These are phyloP conservation scores for Linum tenue DNA, from an alignment of 345 rosid genomes.

Conservation along the genomic window DNA sequence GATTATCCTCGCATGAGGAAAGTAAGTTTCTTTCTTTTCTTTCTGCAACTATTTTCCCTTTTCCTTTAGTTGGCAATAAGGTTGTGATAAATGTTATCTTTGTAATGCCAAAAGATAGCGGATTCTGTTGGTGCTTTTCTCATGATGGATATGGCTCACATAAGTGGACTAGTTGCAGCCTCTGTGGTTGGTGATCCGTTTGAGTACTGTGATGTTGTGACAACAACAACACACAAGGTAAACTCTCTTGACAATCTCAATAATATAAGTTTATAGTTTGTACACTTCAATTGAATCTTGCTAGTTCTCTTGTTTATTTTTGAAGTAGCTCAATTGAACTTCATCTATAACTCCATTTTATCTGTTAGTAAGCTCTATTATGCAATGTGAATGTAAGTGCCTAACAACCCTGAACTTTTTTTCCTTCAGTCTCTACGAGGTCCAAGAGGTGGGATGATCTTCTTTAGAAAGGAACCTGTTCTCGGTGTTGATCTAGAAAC, in stretches of 20 bases:
- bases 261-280: too few relatives aligned
- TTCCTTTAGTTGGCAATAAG: not conserved
- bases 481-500: constrained; percentile 76
- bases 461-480: constrained; percentile 67
- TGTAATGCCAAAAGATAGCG: constrained; percentile 50
- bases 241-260: not conserved
- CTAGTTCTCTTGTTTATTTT: not conserved
- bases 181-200: constrained; percentile 84
- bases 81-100: not conserved
- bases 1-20: constrained; percentile 90
- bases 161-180: constrained; percentile 93
- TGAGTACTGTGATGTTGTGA: constrained; percentile 81
- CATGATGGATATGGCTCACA: constrained; percentile 99
- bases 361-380: not conserved
- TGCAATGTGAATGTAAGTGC: too few relatives aligned
- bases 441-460: constrained; percentile 99
- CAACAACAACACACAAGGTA: constrained; percentile 94
- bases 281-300: not conserved
- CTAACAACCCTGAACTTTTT: constrained; percentile 3
- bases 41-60: constrained; percentile 1
- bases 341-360: too few relatives aligned
- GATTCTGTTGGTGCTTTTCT: constrained; percentile 90
- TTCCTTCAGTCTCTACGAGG: constrained; percentile 75
- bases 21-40: constrained; percentile 29
- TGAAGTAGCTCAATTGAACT: not conserved